These are phyloP conservation scores for Gymnopilus dilepis DNA, from an alignment of 768 basidiomycete species.

Conservation along the genomic window DNA sequence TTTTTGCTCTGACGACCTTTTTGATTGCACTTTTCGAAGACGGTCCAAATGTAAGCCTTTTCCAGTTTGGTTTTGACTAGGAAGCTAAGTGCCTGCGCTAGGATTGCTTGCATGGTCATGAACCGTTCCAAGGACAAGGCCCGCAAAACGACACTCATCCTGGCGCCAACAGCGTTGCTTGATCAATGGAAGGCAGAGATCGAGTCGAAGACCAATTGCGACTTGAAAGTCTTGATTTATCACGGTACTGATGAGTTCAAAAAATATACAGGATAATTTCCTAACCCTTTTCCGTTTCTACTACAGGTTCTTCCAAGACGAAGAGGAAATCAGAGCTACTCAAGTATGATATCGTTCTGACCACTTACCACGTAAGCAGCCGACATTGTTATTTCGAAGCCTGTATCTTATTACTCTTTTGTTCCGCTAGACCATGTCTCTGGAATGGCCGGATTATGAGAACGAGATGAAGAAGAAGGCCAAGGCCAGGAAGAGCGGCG, in stretches of 20 bases:
- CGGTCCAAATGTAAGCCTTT: slow-evolving; percentile 50
- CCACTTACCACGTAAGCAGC: slow-evolving; percentile 48
- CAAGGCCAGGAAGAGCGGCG: slow-evolving; percentile 40
- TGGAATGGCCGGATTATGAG: slow-evolving; percentile 64
- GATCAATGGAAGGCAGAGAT: slow-evolving; percentile 71
- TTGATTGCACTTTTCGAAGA: slow-evolving; percentile 33
- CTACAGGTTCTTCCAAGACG: slow-evolving; percentile 53
- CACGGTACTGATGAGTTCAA: slow-evolving; percentile 59
- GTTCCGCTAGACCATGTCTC: slow-evolving; percentile 52
- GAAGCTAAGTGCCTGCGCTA: slow-evolving; percentile 25
- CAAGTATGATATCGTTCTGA: slow-evolving; percentile 66
- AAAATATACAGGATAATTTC: no score
- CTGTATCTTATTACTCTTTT: not conserved
- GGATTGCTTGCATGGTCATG: slow-evolving; percentile 63
- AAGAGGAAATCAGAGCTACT: slow-evolving; percentile 53
- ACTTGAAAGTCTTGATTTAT: slow-evolving; percentile 60
- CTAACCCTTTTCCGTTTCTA: no score
- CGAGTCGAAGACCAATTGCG: slow-evolving; percentile 57
- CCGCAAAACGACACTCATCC: slow-evolving; percentile 69
- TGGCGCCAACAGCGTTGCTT: slow-evolving; percentile 69
- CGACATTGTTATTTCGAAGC: not conserved
- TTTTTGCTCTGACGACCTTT: not conserved
- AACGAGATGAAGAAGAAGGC: slow-evolving; percentile 51
- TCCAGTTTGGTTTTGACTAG: not conserved
- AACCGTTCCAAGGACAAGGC: slow-evolving; percentile 55